Percentiles rank a stretch among this genome's conserved stretches.
These are phyloP conservation scores for Pleurostoma richardsiae DNA, from an alignment of 2,329 filamentous ascomycete genomes.

Conservation along the genomic window DNA sequence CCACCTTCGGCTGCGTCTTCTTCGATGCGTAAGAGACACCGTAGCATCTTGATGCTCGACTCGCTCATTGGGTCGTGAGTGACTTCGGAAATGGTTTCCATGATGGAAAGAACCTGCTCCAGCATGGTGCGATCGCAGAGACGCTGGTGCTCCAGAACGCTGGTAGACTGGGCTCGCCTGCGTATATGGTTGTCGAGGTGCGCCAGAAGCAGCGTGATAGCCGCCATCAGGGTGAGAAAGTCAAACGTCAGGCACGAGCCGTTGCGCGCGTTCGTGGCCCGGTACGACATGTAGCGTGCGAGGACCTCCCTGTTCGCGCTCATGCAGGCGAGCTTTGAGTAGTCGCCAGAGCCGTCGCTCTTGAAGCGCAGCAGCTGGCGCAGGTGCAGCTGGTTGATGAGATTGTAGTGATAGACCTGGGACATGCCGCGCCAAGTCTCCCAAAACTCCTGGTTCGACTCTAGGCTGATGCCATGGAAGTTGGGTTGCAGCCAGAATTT, in stretches of 20 bases:
- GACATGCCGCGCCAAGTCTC: constrained; percentile 20
- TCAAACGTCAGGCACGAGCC: constrained; percentile 43
- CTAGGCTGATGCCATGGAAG: not conserved
- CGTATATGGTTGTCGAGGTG: constrained; percentile 33
- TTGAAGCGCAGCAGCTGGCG: constrained; percentile 45
- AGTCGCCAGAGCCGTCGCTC: constrained; percentile 32
- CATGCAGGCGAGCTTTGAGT: constrained; percentile 43
- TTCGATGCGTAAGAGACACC: constrained; percentile 2
- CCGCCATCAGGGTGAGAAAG: constrained; percentile 45
- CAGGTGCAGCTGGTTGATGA: constrained; percentile 48
- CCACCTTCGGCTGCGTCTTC: not conserved
- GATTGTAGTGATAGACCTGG: constrained; percentile 45
- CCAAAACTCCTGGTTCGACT: not conserved
- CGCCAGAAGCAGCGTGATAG: constrained; percentile 44
- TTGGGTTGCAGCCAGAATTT: not conserved
- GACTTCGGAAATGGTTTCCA: constrained; percentile 28
- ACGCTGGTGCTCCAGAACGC: constrained; percentile 1
- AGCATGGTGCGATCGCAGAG: constrained; percentile 28
- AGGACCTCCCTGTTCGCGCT: constrained; percentile 47
- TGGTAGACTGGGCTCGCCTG: constrained; percentile 6
- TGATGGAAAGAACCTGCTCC: constrained; percentile 26
- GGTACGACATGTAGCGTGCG: constrained; percentile 39
- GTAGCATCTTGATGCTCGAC: constrained; percentile 37
- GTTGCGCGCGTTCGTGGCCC: constrained; percentile 26
- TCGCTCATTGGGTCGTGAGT: constrained; percentile 34